Conservation (phyloP, 2,329 filamentous ascomycete genomes). For the Pyrenophora graminea region DNA sequence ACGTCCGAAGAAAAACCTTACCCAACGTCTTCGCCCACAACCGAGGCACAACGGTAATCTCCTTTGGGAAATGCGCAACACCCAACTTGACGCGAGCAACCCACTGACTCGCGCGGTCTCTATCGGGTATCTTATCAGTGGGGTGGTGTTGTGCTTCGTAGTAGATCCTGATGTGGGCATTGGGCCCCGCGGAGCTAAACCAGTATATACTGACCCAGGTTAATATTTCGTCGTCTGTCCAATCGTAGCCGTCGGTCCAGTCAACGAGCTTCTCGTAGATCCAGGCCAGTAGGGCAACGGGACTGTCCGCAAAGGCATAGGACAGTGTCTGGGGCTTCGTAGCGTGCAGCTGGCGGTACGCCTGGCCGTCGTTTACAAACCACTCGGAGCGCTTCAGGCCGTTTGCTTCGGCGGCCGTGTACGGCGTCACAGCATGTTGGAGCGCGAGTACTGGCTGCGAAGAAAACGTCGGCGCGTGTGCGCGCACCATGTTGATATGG, state of each 20-base stretch:
- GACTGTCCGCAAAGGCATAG: conserved; percentile 70
- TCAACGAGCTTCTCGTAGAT: conserved; percentile 80
- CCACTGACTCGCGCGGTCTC: conserved; percentile 48
- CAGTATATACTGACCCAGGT: conserved; percentile 76
- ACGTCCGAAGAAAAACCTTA: conserved; percentile 4
- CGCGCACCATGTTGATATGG: conserved; percentile 65
- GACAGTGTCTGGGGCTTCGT: conserved; percentile 76
- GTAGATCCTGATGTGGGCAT: conserved; percentile 71
- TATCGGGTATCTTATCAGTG: conserved; percentile 27
- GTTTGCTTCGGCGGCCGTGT: conserved; percentile 56
- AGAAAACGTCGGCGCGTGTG: conserved; percentile 44
- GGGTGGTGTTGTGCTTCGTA: conserved; percentile 63
- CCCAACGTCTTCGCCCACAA: conserved; percentile 64
- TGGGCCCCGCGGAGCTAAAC: conserved; percentile 71
- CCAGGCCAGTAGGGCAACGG: conserved; percentile 74
- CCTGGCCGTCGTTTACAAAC: conserved; percentile 62
- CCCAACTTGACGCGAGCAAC: conserved; percentile 57
- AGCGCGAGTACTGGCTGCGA: conserved; percentile 62
- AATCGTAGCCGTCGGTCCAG: conserved; percentile 73
- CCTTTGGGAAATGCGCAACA: conserved; percentile 61
- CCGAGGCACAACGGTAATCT: conserved; percentile 59
- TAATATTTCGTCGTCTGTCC: conserved; percentile 76
- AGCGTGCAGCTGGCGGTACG: conserved; percentile 64
- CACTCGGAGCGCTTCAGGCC: conserved; percentile 60
- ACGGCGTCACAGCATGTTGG: conserved; percentile 60